These are phyloP conservation scores for Sphaceloma murrayae DNA, from an alignment of 2,329 filamentous ascomycete species.

Conservation along the genomic window DNA sequence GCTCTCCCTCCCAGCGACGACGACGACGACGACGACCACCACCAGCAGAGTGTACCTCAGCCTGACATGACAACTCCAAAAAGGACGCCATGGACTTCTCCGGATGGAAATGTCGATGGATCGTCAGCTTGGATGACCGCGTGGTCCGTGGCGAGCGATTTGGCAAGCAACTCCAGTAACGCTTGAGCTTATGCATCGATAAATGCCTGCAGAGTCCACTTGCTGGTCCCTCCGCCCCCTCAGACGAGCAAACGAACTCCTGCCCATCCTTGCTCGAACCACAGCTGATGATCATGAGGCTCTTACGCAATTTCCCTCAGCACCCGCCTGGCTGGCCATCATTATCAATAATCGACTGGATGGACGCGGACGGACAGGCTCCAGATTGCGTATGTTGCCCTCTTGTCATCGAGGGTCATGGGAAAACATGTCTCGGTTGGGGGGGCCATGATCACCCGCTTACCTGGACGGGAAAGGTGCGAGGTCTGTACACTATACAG, in stretches of 20 bases:
- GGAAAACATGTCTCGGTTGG: constrained; percentile 12
- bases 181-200: constrained; percentile 6
- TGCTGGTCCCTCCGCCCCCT: constrained; percentile 1
- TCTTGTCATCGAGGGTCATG: constrained; percentile 11
- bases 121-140: constrained; percentile 11
- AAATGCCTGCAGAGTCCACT: constrained; percentile 8
- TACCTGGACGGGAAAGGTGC: constrained; percentile 9
- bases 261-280: constrained; percentile 6
- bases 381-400: too few species aligned
- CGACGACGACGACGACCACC: too few species aligned
- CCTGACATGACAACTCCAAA: constrained; percentile 1
- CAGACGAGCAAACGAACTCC: constrained; percentile 1
- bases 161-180: constrained; percentile 4
- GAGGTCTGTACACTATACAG: neutral
- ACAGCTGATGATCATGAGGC: constrained; percentile 2
- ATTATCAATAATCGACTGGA: constrained; percentile 11
- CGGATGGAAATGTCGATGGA: neutral
- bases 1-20: too few species aligned
- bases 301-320: constrained; percentile 9
- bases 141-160: constrained; percentile 7
- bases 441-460: constrained; percentile 4
- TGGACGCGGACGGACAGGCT: constrained; percentile 3
- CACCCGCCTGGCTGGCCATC: constrained; percentile 2
- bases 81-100: constrained; percentile 4
- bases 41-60: too few species aligned